A percentile compares a stretch with the other conserved stretches of the same genome.
phyloP scores from a whole-genome alignment of 225 moss, liverwort and hornwort genomes.

The Pseudisothecium myosuroides region DNA sequence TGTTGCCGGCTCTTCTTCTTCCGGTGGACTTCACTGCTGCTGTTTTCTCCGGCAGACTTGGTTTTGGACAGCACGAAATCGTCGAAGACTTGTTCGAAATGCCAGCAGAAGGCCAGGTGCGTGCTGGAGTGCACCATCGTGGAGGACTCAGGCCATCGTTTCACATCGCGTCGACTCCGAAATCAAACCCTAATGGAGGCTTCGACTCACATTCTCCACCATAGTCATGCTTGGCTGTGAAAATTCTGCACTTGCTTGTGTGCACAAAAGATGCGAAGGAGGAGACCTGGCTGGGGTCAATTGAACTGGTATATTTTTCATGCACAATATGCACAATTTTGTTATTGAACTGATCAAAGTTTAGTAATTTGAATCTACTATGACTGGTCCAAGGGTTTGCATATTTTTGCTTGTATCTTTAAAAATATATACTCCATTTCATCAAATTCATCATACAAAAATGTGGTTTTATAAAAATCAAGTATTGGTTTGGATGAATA shows the following conservation, averaged over 20 bases:
- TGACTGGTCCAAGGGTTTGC: not conserved
- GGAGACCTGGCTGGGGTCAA: not conserved
- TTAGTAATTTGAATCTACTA: not conserved
- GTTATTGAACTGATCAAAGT: not conserved
- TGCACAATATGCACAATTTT: not conserved
- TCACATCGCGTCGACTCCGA: not conserved
- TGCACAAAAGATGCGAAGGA: not conserved
- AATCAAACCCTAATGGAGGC: not conserved
- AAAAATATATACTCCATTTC: not conserved
- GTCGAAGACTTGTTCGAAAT: conserved; percentile 14
- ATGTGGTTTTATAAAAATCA: not conserved
- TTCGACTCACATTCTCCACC: not conserved
- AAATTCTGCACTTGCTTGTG: not conserved
- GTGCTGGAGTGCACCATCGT: conserved; percentile 40
- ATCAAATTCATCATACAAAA: not conserved
- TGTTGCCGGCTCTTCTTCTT: conserved; percentile 33
- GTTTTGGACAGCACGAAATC: not conserved
- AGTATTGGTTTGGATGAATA: not conserved
- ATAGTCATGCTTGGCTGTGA: not conserved
- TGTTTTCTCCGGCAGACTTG: not conserved
- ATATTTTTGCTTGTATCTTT: not conserved
- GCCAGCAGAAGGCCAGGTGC: conserved; percentile 29
- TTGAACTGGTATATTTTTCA: not conserved
- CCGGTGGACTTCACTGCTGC: not conserved
- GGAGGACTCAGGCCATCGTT: not conserved